A percentile compares a stretch with the other conserved stretches of the same genome.
phyloP scores from a whole-genome alignment of 1,284 basidiomycete genomes.

The Tylopilus orsonianus region DNA sequence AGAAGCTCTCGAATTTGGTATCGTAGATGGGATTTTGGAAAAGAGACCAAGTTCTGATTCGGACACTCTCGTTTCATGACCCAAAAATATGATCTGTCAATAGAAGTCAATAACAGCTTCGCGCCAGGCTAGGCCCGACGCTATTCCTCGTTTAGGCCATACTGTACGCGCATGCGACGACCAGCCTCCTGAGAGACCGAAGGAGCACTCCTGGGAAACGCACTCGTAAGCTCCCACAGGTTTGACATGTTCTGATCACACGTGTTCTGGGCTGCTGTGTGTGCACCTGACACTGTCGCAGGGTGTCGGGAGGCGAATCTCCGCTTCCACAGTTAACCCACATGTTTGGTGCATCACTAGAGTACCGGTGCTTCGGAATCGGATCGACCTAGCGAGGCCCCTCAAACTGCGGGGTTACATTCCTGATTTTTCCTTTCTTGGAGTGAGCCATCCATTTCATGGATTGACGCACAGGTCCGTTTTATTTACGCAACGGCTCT shows the following conservation, averaged over 20 bases:
- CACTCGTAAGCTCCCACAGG: slow-evolving; percentile 22
- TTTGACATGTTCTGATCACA: slow-evolving; percentile 19
- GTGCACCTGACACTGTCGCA: slow-evolving; percentile 12
- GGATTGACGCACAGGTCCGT: slow-evolving; percentile 18
- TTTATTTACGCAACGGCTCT: slow-evolving; percentile 21
- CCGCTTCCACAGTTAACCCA: slow-evolving; percentile 26
- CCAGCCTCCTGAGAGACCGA: slow-evolving; percentile 16
- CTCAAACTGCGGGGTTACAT: slow-evolving; percentile 35
- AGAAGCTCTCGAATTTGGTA: slow-evolving; percentile 86
- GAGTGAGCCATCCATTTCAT: slow-evolving; percentile 12
- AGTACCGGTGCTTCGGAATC: slow-evolving; percentile 20
- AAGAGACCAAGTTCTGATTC: slow-evolving; percentile 53
- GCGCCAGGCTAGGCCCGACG: slow-evolving; percentile 3
- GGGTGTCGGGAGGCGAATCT: slow-evolving; percentile 25
- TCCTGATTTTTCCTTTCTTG: slow-evolving; percentile 14
- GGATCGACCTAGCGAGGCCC: slow-evolving; percentile 27
- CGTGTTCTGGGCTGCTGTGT: slow-evolving; percentile 23
- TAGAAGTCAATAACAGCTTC: slow-evolving; percentile 11
- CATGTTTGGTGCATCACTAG: slow-evolving; percentile 13
- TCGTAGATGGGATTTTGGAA: slow-evolving; percentile 87
- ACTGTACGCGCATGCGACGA: slow-evolving; percentile 4
- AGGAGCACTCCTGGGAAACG: slow-evolving; percentile 13
- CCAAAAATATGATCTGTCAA: slow-evolving; percentile 3
- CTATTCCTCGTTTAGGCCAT: slow-evolving; percentile 5
- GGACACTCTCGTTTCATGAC: slow-evolving; percentile 31